Conservation (phyloP, 140 eudicot genomes). For the Cichorium intybus region DNA sequence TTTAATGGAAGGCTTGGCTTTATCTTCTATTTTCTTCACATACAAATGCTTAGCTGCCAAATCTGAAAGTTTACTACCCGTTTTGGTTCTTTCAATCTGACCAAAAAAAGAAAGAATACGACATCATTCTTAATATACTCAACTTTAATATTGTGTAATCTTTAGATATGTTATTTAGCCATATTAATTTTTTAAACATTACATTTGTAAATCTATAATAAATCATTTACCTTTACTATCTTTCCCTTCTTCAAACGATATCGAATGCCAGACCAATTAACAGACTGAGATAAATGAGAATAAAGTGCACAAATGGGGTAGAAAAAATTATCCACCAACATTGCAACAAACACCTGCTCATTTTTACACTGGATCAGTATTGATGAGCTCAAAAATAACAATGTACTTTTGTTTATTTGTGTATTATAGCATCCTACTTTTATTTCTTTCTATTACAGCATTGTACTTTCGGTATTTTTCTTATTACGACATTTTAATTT, state of each 20-base stretch:
- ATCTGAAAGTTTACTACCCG: conserved; percentile 85
- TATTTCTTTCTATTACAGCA: not conserved
- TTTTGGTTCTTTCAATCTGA: conserved; percentile 79
- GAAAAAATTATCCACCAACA: conserved; percentile 90
- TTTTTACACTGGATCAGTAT: not conserved
- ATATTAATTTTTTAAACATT: no score
- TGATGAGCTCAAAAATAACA: not conserved
- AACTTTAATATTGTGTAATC: not conserved
- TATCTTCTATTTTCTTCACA: conserved; percentile 55
- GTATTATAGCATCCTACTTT: not conserved
- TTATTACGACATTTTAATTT: not conserved
- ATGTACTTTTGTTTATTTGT: not conserved
- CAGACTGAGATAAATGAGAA: conserved; percentile 86
- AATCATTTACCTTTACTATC: conserved; percentile 65
- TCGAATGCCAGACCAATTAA: conserved; percentile 96
- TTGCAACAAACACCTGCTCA: conserved; percentile 81
- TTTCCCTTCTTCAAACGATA: conserved; percentile 89
- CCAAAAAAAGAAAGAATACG: not conserved
- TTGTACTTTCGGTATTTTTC: not conserved
- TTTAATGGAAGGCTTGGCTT: conserved; percentile 53
- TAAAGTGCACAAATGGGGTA: conserved; percentile 83
- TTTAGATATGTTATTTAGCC: no score
- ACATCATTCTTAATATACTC: not conserved
- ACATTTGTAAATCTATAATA: not conserved
- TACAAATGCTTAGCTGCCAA: conserved; percentile 80